Base-by-base conservation (phyloP, 495 filamentous ascomycete genomes). In the Evansstolkia leycettana region DNA sequence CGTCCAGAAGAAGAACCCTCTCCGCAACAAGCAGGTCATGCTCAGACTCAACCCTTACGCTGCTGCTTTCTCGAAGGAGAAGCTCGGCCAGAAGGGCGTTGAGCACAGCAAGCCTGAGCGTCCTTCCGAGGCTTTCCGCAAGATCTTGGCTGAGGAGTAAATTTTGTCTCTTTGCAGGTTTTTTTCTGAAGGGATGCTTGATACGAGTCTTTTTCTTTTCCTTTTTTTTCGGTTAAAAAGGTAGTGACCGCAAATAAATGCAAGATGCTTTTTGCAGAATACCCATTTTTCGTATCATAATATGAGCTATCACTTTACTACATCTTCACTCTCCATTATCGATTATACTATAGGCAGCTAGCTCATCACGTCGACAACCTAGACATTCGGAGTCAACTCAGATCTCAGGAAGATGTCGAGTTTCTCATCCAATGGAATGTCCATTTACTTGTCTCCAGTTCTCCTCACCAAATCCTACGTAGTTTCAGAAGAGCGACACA, bases 1-100 rank as follows among this genome's bases (percentile, higher is more conserved):
- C 52, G 84, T 94, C 39, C 87, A 93, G 76, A 98, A 98, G 87
- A 94, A 94, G 85, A 96, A 98, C 75, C 92, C 90, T 57, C 82
- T 98, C 42, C 72, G 70, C 68, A 98, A 98, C 78, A 92, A 82
- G 75, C 92, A 96, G 72, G 76, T 98, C 40, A 73, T 94, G 65
- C 80, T 95, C 55, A 76, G 90, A 42, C 80, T 96, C 63, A 98
- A 98, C 75, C 90, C 90, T 40, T 98, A 98, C 69, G 87, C 88
- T 39, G 70, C 79, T 49, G 76, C 77, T 28, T 98, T 84, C 69
- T 68, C 72, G 42, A 84, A 88, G 73, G 69, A 85, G 56, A 81
- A 84, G 65, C 65, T 86, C 39, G 82, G 82, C 33, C 73, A 76
- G 57, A 55, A 67, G 56, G 65, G 72, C 58, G 45, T 71, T 30